Evolutionary conservation across 2,329 filamentous ascomycete genomes (phyloP), one percentile per base, ranked within the genome.

Genomic region (Microdochium bolleyi): DNA sequence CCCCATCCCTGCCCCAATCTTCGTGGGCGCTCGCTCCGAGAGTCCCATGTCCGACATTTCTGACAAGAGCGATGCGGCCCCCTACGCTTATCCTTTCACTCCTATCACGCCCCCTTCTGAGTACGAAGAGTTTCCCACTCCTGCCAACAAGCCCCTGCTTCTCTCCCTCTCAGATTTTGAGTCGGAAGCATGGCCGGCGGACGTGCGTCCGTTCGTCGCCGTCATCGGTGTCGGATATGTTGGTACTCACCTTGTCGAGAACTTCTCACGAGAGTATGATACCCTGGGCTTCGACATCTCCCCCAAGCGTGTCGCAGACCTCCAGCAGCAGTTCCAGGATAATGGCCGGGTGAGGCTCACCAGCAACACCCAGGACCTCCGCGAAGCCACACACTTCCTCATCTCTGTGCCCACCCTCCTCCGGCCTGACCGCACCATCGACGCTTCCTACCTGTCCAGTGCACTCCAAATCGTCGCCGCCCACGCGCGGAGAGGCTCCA

Each of bases 181-280:
- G 34, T 3, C 34, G 7, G 34, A 24, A 22, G 41, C 41, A 24
- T 46, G 41, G 41, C 21, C 48, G 9, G 9, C 14, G 22, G 48
- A 49, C 22, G 24, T n/a, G 24, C 24, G 19, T 3, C 67, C 72
- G 8, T 54, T 72, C 4, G 70, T 79, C 2, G 75, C 74, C 51
- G 68, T 79, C 30, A 73, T 80, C 24, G 77, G 77, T 3, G 74
- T 79, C 16, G 77, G 77, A 41, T 80, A 79, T 58, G 76, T 80
- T 3, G 77, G 77, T 8, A 68, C 70, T 52, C 73, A 78, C 53
- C 72, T 80, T 13, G 70, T 77, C 41, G 60, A 65, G 5, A 67
- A 64, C 16, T 79, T 79, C 54, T 67, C 70, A 10, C 62, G 55
- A 2, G 58, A 62, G 16, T 76, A 70, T 56, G 56, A 64, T 16